Percentiles rank a stretch among this genome's conserved stretches.
phyloP scores from a whole-genome alignment of 106 monocot species.

The Dioscorea dumetorum region DNA sequence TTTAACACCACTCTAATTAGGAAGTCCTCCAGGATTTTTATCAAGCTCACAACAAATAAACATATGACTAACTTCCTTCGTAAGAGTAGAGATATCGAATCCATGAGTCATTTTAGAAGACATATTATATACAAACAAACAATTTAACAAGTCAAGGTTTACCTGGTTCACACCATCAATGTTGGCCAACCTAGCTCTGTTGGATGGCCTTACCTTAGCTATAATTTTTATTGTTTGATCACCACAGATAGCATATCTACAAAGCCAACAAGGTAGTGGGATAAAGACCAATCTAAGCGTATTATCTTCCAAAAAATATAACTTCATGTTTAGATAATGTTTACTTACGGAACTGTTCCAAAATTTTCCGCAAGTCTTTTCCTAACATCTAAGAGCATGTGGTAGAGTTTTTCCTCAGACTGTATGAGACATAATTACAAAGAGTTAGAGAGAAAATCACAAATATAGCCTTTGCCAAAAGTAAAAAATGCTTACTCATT shows the following conservation, averaged over 20 bases:
- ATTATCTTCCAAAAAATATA: too few species aligned
- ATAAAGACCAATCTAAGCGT: too few species aligned
- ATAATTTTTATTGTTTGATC: slow-evolving; percentile 84
- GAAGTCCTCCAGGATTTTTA: too few species aligned
- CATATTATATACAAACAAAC: background rate
- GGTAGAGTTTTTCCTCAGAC: slow-evolving; percentile 68
- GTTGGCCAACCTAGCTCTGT: slow-evolving; percentile 80
- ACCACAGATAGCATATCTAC: slow-evolving; percentile 97
- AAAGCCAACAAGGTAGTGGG: background rate
- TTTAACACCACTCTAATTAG: too few species aligned
- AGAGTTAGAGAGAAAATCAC: background rate
- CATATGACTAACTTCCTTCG: too few species aligned
- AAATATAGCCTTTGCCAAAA: background rate
- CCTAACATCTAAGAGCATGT: slow-evolving; percentile 64
- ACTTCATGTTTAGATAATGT: too few species aligned
- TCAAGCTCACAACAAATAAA: too few species aligned
- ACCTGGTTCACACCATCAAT: slow-evolving; percentile 99
- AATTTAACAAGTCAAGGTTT: slow-evolving; percentile 5
- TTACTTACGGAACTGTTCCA: slow-evolving; percentile 94
- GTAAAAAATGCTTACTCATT: too few species aligned
- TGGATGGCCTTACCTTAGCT: slow-evolving; percentile 72
- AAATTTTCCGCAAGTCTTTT: slow-evolving; percentile 67
- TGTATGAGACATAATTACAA: slow-evolving; percentile 13
- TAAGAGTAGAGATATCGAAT: too few species aligned
- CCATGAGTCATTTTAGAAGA: too few species aligned